Percentiles rank a stretch among this genome's conserved stretches.
These are phyloP conservation scores for Phialophora macrospora DNA, from an alignment of 2,329 filamentous ascomycete species.

Conservation along the genomic window DNA sequence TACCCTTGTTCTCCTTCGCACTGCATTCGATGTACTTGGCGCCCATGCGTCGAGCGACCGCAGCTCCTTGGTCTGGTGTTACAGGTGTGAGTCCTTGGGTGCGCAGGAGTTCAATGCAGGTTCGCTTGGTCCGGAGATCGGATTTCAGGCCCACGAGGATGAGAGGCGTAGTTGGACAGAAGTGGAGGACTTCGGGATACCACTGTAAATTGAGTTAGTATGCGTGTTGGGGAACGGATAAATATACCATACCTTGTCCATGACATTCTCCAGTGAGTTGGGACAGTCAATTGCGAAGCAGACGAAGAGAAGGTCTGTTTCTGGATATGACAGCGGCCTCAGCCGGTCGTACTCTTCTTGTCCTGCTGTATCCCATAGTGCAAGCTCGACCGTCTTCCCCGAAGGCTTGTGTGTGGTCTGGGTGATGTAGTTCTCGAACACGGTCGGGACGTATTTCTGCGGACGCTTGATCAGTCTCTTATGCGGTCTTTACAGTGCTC, in stretches of 20 bases:
- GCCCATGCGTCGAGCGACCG: constrained; percentile 90
- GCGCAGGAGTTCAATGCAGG: constrained; percentile 97
- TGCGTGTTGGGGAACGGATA: not conserved
- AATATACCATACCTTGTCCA: constrained; percentile 80
- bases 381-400: constrained; percentile 94
- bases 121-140: constrained; percentile 91
- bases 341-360: constrained; percentile 98
- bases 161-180: constrained; percentile 95
- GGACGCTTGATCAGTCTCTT: constrained; percentile 12
- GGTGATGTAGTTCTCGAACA: constrained; percentile 99
- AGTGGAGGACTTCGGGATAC: constrained; percentile 98
- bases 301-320: constrained; percentile 96
- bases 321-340: constrained; percentile 93
- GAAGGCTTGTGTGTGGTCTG: constrained; percentile 86
- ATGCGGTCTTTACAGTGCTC: not conserved
- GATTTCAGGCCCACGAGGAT: constrained; percentile 97
- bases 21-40: constrained; percentile 98
- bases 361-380: constrained; percentile 96
- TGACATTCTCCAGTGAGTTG: constrained; percentile 95
- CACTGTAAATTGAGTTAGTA: constrained; percentile 63
- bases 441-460: constrained; percentile 99
- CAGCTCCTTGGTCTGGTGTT: constrained; percentile 84
- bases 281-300: constrained; percentile 99
- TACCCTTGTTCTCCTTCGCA: constrained; percentile 94
- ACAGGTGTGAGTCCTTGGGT: constrained; percentile 96